Evolutionary conservation across 176 grass and related monocot species (phyloP), one percentile per base, ranked within the genome.

Genomic region (Bromus sterilis): DNA sequence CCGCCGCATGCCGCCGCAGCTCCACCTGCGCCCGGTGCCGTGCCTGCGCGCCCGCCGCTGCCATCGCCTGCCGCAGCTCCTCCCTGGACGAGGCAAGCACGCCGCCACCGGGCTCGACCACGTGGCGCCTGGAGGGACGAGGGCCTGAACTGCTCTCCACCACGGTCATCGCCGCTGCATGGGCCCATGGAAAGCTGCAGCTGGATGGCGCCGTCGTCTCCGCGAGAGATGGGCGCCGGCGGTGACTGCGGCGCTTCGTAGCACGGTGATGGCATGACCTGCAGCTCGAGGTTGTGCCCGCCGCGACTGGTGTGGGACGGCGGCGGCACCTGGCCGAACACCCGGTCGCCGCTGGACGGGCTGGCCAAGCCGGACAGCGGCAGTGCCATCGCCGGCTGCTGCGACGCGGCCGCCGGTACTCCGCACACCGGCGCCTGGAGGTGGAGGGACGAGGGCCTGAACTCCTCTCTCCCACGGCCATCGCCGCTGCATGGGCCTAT

Each of bases 121-220:
- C 30, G 25, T 15, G 21, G 24, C 18, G 75, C 28, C 40, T 60
- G 14, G 20, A 59, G 10, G 12, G 26, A 21, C 2, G 58, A 12
- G 7, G 29, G 60, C 60, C 60, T 32, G 60, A 63, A 33, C 29
- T 29, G 78, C 29, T 41, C 81, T 7, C 9, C 16, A 8, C 12
- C 1, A 61, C 31, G 61, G 20, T 9, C 34, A 41, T 66, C 18
- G 21, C 39, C 57, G 63, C 62, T 21, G 58, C 57, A 84, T 7
- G 44, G 62, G 31, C 91, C 91, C n/a, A 92, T 82, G 59, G 91
- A 83, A 8, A 94, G 89, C 58, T 71, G 58, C 76, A 97, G 76
- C 23, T 87, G 84, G 49, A 56, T 82, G 70, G 25, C 39, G 28
- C 29, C 53, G 49, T 40, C 56, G 41, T 66, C 34, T 12, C 51